Conservation (phyloP, 2,329 filamentous ascomycete species). For the Neospermospora avenae region DNA sequence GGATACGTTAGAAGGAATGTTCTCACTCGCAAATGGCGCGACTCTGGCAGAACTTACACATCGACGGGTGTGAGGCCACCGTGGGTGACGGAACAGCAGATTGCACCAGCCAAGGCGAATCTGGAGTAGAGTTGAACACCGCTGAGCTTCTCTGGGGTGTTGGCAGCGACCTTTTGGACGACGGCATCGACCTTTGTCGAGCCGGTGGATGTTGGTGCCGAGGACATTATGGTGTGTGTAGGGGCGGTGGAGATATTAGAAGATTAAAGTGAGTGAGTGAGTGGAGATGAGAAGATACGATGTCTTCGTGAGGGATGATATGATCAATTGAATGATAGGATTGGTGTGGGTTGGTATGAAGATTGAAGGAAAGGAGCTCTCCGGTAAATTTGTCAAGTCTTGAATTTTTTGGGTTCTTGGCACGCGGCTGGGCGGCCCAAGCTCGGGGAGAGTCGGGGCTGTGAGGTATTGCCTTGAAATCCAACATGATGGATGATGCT, state of each 20-base stretch:
- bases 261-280: slow-evolving; percentile 21
- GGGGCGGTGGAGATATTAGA: slow-evolving; percentile 19
- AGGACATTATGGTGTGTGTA: slow-evolving; percentile 26
- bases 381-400: background rate
- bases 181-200: slow-evolving; percentile 35
- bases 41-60: slow-evolving; percentile 74
- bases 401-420: slow-evolving; percentile 5
- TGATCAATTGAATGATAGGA: slow-evolving; percentile 5
- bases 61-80: slow-evolving; percentile 95
- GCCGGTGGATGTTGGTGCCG: slow-evolving; percentile 29
- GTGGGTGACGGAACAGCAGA: slow-evolving; percentile 98
- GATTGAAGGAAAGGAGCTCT: background rate
- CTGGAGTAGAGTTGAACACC: slow-evolving; percentile 81
- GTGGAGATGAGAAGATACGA: slow-evolving; percentile 27
- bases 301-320: slow-evolving; percentile 10
- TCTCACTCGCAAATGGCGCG: slow-evolving; percentile 15
- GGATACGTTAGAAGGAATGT: slow-evolving; percentile 24
- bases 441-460: background rate
- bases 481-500: background rate
- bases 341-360: background rate
- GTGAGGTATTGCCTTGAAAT: background rate
- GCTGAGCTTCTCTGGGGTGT: slow-evolving; percentile 47
- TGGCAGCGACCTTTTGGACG: slow-evolving; percentile 32
- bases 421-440: slow-evolving; percentile 1
- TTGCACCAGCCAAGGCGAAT: slow-evolving; percentile 94